A percentile compares a stretch with the other conserved stretches of the same genome.
Evolutionary conservation across 768 basidiomycete species (phyloP).

Genomic region (Pseudohyphozyma bogoriensis): DNA sequence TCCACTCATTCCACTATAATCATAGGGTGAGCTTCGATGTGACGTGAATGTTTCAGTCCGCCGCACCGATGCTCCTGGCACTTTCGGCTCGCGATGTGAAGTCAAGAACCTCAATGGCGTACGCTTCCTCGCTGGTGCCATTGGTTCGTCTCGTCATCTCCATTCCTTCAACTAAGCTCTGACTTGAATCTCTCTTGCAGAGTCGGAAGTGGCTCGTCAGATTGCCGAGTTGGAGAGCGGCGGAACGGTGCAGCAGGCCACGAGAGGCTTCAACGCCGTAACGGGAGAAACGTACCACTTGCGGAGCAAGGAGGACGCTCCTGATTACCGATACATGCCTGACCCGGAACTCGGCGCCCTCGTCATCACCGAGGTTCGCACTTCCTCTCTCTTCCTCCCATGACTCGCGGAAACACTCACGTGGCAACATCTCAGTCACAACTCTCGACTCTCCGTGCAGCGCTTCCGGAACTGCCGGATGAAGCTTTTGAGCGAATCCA

Average conservation of each 20-base stretch:
- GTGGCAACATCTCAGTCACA: slow-evolving; percentile 50
- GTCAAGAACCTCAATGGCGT: slow-evolving; percentile 95
- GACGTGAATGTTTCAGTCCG: slow-evolving; percentile 94
- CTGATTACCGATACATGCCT: slow-evolving; percentile 95
- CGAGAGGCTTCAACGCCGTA: slow-evolving; percentile 77
- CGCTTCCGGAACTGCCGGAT: slow-evolving; percentile 68
- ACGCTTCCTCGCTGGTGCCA: slow-evolving; percentile 70
- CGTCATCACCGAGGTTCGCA: slow-evolving; percentile 32
- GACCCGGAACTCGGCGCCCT: slow-evolving; percentile 83
- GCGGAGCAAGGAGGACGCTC: slow-evolving; percentile 83
- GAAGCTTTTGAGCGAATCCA: slow-evolving; percentile 51
- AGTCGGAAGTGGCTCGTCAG: slow-evolving; percentile 71
- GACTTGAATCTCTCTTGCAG: slow-evolving; percentile 41
- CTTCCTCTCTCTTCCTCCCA: slow-evolving; percentile 10
- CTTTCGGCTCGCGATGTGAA: slow-evolving; percentile 69
- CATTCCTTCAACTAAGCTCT: neutral
- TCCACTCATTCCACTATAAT: neutral
- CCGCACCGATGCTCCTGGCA: slow-evolving; percentile 45
- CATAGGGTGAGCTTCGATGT: slow-evolving; percentile 80
- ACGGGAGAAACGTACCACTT: slow-evolving; percentile 69
- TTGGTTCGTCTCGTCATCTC: slow-evolving; percentile 47
- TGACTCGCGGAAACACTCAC: neutral
- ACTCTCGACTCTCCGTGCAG: slow-evolving; percentile 46
- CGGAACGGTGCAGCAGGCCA: slow-evolving; percentile 61
- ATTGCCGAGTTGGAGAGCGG: slow-evolving; percentile 47